These are phyloP conservation scores for Vaccinium corymbosum DNA, from an alignment of 148 eudicot genomes.

Conservation along the genomic window DNA sequence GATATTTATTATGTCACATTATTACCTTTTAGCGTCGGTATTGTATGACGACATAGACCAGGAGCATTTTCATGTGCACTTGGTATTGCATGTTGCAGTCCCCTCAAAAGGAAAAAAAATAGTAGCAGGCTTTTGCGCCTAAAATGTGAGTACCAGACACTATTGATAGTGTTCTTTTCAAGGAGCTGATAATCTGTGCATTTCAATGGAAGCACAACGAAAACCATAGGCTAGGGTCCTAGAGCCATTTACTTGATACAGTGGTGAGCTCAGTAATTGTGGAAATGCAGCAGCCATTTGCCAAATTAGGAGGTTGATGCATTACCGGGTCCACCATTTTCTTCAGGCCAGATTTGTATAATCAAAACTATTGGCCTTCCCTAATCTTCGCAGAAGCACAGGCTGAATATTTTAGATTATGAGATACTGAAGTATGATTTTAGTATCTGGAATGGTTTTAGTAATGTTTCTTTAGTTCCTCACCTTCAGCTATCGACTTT, in stretches of 20 bases:
- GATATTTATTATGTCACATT: not conserved
- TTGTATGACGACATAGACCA: not conserved
- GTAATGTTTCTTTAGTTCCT: constrained; percentile 1
- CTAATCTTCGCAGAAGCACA: not conserved
- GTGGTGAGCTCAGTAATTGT: not conserved
- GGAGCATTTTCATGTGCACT: not conserved
- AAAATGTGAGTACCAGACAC: not conserved
- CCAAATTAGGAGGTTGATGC: not conserved
- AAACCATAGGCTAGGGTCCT: not conserved
- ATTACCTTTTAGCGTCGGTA: not conserved
- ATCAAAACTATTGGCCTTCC: not conserved
- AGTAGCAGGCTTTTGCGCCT: not conserved
- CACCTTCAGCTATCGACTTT: not conserved
- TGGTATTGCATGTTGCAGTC: not conserved
- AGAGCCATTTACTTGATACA: not conserved
- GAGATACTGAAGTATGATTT: not conserved
- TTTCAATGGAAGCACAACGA: not conserved
- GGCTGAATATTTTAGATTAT: not conserved
- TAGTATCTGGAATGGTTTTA: not conserved
- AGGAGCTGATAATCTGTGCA: not conserved
- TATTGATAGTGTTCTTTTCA: not conserved
- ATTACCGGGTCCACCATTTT: not conserved
- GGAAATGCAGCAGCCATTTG: not conserved
- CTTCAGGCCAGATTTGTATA: not conserved
- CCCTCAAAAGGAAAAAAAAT: not conserved